These are phyloP conservation scores for Acidomyces sp. DNA, from an alignment of 495 filamentous ascomycete species.

Conservation along the genomic window DNA sequence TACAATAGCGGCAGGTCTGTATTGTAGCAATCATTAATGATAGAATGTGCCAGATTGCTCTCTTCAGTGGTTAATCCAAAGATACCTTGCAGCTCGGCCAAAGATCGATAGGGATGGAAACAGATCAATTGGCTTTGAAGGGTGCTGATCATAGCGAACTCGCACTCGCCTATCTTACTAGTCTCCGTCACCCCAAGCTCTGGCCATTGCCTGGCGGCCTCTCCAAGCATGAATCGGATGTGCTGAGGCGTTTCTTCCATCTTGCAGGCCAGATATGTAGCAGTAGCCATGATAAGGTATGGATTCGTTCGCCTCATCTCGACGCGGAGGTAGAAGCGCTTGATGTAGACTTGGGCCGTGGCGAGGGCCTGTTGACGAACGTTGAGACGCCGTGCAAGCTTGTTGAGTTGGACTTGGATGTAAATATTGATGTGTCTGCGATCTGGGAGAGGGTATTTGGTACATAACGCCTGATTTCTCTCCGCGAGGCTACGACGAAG, in stretches of 20 bases:
- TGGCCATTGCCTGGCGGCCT: constrained; percentile 80
- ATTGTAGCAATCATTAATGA: constrained; percentile 94
- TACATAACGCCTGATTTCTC: constrained; percentile 49
- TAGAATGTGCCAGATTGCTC: constrained; percentile 59
- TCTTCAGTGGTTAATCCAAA: constrained; percentile 69
- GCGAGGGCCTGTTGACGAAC: constrained; percentile 86
- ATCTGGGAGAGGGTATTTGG: constrained; percentile 70
- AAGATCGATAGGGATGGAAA: constrained; percentile 90
- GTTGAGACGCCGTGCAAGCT: constrained; percentile 62
- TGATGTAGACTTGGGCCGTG: constrained; percentile 87
- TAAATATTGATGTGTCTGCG: constrained; percentile 75
- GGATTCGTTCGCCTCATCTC: constrained; percentile 89
- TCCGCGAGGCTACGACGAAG: constrained; percentile 61
- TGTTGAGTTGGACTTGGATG: constrained; percentile 75
- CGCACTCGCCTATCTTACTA: constrained; percentile 86
- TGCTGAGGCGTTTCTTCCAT: constrained; percentile 98
- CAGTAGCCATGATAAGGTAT: constrained; percentile 79
- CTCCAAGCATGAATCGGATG: constrained; percentile 72
- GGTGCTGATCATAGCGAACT: constrained; percentile 90
- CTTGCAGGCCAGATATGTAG: constrained; percentile 91
- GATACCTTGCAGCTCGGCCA: constrained; percentile 56
- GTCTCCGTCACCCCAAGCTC: constrained; percentile 70
- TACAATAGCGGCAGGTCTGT: constrained; percentile 84
- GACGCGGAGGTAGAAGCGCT: constrained; percentile 83
- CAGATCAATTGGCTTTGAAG: constrained; percentile 90